Conservation (phyloP, 2,329 filamentous ascomycete genomes). For the Ophiostoma novo-ulmi region DNA sequence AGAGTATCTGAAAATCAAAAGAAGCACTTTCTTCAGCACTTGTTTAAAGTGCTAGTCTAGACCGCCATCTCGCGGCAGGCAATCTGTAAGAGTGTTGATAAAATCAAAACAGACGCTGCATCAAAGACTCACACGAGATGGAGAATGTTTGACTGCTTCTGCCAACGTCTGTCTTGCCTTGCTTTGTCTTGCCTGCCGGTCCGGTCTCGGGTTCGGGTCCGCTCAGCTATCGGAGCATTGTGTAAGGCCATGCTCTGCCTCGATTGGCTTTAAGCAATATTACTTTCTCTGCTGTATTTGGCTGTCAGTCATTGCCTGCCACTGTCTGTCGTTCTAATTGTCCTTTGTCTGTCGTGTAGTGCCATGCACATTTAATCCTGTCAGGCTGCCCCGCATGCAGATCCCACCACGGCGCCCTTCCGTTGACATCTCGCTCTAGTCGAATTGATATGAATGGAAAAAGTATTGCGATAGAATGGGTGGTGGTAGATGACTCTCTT, state of each 20-base stretch:
- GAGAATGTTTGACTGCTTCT: neutral
- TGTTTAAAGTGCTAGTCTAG: neutral
- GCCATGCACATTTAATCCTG: too few species aligned
- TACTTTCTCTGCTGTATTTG: neutral
- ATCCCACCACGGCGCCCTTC: conserved; percentile 11
- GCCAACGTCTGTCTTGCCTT: neutral
- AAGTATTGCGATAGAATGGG: neutral
- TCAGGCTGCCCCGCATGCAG: conserved; percentile 6
- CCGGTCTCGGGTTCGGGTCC: neutral
- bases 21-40: neutral
- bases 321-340: neutral
- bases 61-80: conserved; percentile 1
- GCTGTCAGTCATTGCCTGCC: neutral
- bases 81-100: neutral
- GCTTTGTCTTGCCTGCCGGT: neutral
- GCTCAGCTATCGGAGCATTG: neutral
- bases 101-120: neutral
- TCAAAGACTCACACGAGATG: neutral
- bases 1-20: too few species aligned
- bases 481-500: neutral
- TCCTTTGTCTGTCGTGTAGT: neutral
- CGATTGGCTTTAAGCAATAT: neutral
- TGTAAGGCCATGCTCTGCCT: neutral
- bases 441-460: neutral
- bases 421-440: neutral